These are phyloP conservation scores for Cynanchum wilfordii DNA, from an alignment of 257 asterid species.

Conservation along the genomic window DNA sequence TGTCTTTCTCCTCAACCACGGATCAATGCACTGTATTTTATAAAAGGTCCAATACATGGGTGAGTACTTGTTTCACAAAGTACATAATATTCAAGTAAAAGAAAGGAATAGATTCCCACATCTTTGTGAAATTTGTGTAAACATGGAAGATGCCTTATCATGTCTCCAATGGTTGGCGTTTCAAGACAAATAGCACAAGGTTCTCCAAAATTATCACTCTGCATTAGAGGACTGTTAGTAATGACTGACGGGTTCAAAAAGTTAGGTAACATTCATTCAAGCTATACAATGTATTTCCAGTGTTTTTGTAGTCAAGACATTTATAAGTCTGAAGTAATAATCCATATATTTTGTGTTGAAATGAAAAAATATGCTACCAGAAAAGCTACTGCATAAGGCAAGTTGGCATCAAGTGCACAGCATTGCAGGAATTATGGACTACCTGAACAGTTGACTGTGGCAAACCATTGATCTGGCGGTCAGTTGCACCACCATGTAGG, in stretches of 20 bases:
- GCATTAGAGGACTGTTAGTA: slow-evolving; percentile 20
- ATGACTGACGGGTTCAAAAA: neutral
- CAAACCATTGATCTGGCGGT: slow-evolving; percentile 62
- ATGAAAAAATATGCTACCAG: neutral
- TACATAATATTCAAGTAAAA: neutral
- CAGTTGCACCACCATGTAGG: slow-evolving; percentile 64
- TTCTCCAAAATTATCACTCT: slow-evolving; percentile 66
- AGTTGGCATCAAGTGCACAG: neutral
- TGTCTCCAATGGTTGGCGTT: slow-evolving; percentile 64
- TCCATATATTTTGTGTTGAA: neutral
- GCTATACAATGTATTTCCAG: neutral
- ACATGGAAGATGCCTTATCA: slow-evolving; percentile 90
- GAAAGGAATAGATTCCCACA: slow-evolving; percentile 34
- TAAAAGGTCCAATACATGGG: slow-evolving; percentile 7
- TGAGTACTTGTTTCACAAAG: neutral
- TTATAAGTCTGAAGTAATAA: neutral
- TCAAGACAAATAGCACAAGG: slow-evolving; percentile 88
- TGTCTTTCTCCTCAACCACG: slow-evolving; percentile 81
- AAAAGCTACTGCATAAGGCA: neutral
- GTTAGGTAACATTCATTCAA: neutral
- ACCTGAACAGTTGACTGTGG: slow-evolving; percentile 90
- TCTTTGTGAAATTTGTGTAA: slow-evolving; percentile 95
- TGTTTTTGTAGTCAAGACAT: neutral
- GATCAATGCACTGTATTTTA: slow-evolving; percentile 82
- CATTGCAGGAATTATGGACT: neutral